Evolutionary conservation across 257 asterid genomes (phyloP), one percentile per base, ranked within the genome.

Genomic region (Capsicum chinense): DNA sequence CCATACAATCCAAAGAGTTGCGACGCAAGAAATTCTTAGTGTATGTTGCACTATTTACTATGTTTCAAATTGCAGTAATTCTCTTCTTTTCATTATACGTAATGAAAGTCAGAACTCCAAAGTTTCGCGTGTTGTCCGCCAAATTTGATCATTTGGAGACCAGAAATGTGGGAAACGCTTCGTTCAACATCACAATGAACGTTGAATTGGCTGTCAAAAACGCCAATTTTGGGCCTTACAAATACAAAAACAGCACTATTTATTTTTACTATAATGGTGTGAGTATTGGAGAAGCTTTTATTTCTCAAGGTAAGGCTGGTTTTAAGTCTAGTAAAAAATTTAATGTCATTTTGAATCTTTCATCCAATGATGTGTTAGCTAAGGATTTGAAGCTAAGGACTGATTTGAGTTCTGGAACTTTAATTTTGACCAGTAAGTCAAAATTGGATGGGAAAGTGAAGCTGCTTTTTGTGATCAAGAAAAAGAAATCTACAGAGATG

Each of bases 161-260:
- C 0, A 39, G 5, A 39, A 39, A 39, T 39, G 44, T 4, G 5
- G 58, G 84, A 26, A 79, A 16, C 9, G 80, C 89, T n/a, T 64
- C 84, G 9, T 85, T 91, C 48, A 56, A 56, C 54, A 63, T 84
- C 2, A 85, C 62, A 70, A 47, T 92, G 87, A 85, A 70, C 70
- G 87, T 86, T 19, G 83, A 76, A 33, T 47, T 92, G 26, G 57
- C 87, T 9, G 50, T 92, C n/a, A 88, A 84, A 86, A 92, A 92
- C 87, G 2, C 80, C 2, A 92, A 92, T 56, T 92, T 92, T 63
- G 92, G 95, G 1, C 85, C 71, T 3, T 91, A 78, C 78, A 85
- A 80, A 80, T 92, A 81, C 86, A 64, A 79, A 14, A 68, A 66
- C 74, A 63, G 85, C 37, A 84, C 63, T 7, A 67, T 89, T 54